Conservation (phyloP, 768 basidiomycete species). For the Pleurotus djamor region DNA sequence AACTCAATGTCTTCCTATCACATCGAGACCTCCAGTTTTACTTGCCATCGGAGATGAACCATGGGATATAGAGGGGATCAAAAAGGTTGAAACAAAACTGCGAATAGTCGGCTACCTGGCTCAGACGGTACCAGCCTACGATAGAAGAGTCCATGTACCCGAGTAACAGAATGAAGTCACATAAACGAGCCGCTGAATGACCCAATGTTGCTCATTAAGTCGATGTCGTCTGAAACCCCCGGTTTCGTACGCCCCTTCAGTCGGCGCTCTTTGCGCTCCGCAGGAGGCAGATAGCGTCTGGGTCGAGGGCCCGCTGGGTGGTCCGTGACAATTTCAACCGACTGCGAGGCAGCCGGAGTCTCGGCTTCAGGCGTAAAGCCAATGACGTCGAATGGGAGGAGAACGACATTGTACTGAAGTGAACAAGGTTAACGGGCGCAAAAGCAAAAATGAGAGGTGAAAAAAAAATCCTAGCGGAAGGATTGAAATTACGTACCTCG, state of each 20-base stretch:
- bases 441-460: background rate
- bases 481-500: conserved; percentile 21
- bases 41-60: background rate
- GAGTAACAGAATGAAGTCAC: background rate
- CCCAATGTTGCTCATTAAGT: background rate
- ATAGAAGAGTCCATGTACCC: too few species aligned
- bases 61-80: background rate
- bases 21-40: background rate
- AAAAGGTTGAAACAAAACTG: background rate
- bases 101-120: background rate
- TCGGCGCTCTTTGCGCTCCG: conserved; percentile 9
- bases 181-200: background rate
- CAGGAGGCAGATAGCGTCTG: conserved; percentile 23
- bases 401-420: conserved; percentile 32
- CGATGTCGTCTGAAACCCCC: background rate
- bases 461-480: too few species aligned
- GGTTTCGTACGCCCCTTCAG: background rate
- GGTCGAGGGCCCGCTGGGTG: conserved; percentile 25
- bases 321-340: conserved; percentile 30
- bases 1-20: background rate
- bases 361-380: conserved; percentile 22
- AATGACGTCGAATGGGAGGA: conserved; percentile 31
- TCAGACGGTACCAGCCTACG: too few species aligned
- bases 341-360: conserved; percentile 18
- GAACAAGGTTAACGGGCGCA: background rate